Conservation (phyloP, 805 yeast genomes). For the Scheffersomyces lignosus region DNA sequence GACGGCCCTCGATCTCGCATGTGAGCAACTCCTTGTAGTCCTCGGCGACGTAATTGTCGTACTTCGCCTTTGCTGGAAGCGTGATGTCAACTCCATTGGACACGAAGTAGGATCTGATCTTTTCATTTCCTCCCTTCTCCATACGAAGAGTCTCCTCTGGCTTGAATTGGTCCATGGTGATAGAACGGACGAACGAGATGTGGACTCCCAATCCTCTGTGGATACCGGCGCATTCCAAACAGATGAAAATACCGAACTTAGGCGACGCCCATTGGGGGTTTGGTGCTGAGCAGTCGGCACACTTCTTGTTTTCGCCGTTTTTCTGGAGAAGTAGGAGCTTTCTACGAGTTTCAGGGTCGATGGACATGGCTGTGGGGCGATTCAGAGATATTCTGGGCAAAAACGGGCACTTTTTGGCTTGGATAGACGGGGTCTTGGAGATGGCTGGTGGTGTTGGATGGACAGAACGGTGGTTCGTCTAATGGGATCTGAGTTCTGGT, state of each 20-base stretch:
- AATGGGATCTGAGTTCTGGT: too few relatives aligned
- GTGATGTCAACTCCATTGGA: slow-evolving; percentile 67
- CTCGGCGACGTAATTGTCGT: slow-evolving; percentile 88
- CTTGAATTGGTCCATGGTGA: slow-evolving; percentile 98
- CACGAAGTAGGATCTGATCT: slow-evolving; percentile 66
- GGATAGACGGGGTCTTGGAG: too few relatives aligned
- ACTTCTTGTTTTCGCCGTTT: slow-evolving; percentile 77
- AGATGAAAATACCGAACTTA: slow-evolving; percentile 94
- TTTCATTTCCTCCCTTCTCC: slow-evolving; percentile 93
- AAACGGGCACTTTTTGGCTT: too few relatives aligned
- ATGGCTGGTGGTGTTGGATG: too few relatives aligned
- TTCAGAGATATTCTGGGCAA: neutral
- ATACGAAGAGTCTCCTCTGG: slow-evolving; percentile 84
- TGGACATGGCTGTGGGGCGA: slow-evolving; percentile 58
- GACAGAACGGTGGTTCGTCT: too few relatives aligned
- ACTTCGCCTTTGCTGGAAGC: slow-evolving; percentile 71
- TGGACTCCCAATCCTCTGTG: slow-evolving; percentile 97
- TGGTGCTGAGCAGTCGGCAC: slow-evolving; percentile 93
- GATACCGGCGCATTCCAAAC: slow-evolving; percentile 96
- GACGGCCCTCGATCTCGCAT: slow-evolving; percentile 70
- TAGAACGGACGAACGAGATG: slow-evolving; percentile 91
- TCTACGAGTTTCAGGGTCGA: slow-evolving; percentile 90
- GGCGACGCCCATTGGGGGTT: slow-evolving; percentile 99
- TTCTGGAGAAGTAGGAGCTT: slow-evolving; percentile 75
- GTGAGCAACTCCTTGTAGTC: slow-evolving; percentile 85